These are phyloP conservation scores for Blastomyces parvus DNA, from an alignment of 2,329 filamentous ascomycete genomes.

Conservation along the genomic window DNA sequence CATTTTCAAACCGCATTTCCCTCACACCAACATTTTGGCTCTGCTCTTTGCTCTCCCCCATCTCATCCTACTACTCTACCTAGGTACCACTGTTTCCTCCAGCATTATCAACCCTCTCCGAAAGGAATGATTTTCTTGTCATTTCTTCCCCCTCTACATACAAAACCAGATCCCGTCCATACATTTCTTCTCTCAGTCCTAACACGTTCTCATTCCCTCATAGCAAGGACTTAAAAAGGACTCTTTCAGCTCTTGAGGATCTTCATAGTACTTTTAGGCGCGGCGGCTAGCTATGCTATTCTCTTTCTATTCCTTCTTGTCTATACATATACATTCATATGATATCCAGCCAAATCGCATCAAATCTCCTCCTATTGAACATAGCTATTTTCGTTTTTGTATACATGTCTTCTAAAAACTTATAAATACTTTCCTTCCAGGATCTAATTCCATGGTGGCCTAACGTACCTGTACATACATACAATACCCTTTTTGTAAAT, in stretches of 20 bases:
- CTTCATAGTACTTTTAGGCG: background rate
- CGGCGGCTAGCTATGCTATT: background rate
- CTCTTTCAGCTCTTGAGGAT: background rate
- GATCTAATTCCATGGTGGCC: background rate
- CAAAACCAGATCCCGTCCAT: background rate
- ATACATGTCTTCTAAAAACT: background rate
- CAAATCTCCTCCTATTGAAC: background rate
- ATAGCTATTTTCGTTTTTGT: background rate
- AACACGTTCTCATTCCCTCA: background rate
- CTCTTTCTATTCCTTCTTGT: background rate
- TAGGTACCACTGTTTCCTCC: background rate
- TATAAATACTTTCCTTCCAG: background rate
- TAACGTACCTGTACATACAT: background rate
- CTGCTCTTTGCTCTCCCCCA: background rate
- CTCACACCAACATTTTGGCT: background rate
- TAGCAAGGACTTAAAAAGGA: background rate
- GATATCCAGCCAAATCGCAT: background rate
- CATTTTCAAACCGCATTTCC: background rate
- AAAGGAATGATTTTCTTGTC: background rate
- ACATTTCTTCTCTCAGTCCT: background rate
- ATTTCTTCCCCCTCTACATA: background rate
- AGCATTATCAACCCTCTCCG: background rate
- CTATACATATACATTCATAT: background rate
- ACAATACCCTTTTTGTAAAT: background rate
- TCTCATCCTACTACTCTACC: background rate